phyloP scores from a whole-genome alignment of 148 eudicot genomes.

The Fagopyrum tataricum region DNA sequence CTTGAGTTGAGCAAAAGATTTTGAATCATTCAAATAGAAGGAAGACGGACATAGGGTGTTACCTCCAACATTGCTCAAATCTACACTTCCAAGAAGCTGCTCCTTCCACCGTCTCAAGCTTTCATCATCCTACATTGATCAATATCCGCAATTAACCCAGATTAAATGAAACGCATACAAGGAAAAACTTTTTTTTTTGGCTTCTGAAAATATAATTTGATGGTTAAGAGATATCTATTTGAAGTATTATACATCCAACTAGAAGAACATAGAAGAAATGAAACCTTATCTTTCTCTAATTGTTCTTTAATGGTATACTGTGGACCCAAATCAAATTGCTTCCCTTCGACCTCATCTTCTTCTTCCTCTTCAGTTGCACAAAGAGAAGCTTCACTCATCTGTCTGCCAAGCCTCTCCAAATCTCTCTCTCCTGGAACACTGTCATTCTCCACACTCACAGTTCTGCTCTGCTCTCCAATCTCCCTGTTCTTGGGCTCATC shows the following conservation, averaged over 20 bases:
- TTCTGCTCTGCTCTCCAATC: constrained; percentile 30
- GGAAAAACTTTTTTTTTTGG: background rate
- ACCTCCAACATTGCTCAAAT: constrained; percentile 66
- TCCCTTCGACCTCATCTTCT: constrained; percentile 30
- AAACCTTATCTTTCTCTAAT: constrained; percentile 79
- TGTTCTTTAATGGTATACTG: constrained; percentile 58
- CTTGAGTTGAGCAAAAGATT: background rate
- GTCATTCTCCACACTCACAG: constrained; percentile 19
- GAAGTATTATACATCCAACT: background rate
- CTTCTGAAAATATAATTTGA: background rate
- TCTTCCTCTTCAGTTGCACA: constrained; percentile 63
- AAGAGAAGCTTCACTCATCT: constrained; percentile 42
- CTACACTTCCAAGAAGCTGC: constrained; percentile 70
- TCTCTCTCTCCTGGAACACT: constrained; percentile 16
- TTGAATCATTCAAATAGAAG: background rate
- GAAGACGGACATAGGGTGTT: constrained; percentile 1
- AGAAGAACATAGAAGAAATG: background rate
- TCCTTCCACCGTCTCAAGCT: constrained; percentile 90
- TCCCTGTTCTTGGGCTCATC: constrained; percentile 33
- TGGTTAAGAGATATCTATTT: background rate
- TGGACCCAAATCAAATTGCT: constrained; percentile 55
- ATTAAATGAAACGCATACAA: background rate
- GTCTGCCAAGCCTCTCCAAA: constrained; percentile 30
- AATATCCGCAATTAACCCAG: constrained; percentile 5
- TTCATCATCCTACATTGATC: constrained; percentile 63